Evolutionary conservation across 306 rosid genomes (phyloP), one percentile per base, ranked within the genome.

Genomic region (Quercus berberidifolia): DNA sequence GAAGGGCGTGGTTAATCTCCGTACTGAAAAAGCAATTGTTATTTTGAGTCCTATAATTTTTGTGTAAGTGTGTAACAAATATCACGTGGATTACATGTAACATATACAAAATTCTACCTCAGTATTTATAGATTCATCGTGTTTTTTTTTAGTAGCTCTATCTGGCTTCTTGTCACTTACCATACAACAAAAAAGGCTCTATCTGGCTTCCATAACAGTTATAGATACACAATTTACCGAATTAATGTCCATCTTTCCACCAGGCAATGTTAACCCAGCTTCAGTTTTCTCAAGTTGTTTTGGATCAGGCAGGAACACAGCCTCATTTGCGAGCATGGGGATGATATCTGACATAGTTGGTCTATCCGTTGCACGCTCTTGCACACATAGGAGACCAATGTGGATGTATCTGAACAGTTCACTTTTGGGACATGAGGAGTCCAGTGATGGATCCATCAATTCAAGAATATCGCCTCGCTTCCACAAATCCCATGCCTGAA

Each of bases 301-400:
- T 9, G 83, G 83, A 23, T 68, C 76, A 1, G 80, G 83, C 55
- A 78, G 69, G 54, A 54, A 71, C 49, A 55, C 54, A n/a, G 54
- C 14, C 4, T 72, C 82, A 21, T 64, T 82, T 41, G 78, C 63
- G 26, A 77, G 71, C 85, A 77, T 82, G 63, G 78, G 43, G 75
- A 82, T 63, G 55, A 73, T 77, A 26, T 77, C 85, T 10, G 85
- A 54, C 85, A 82, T 82, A 4, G 78, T 77, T 5, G 85, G 85
- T 64, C 82, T 77, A 2, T 78, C 79, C 4, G 20, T 20, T 46
- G 80, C 76, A 25, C 67, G 26, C 46, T 78, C 86, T 58, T 83
- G 82, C 31, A 78, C 76, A 78, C 86, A 78, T 49, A 83, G 78
- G 19, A 78, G 86, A 35, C 83, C 86, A 28, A 82, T 43, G 11